Evolutionary conservation across 495 filamentous ascomycete genomes (phyloP), one percentile per base, ranked within the genome.

Genomic region (Saxispiralis lemnorum): DNA sequence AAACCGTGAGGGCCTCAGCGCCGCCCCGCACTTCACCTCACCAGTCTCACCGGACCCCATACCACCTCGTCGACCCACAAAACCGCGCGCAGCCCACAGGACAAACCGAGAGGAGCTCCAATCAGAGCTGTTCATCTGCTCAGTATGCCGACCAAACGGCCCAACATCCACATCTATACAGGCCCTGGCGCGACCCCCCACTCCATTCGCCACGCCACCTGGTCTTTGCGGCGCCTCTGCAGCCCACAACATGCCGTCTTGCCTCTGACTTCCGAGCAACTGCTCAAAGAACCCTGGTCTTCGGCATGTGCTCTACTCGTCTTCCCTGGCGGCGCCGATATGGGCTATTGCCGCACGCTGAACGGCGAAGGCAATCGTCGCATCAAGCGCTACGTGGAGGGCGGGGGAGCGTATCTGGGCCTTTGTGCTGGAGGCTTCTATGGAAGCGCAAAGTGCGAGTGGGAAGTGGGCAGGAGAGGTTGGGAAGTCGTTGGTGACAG

Each of bases 341-440:
- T 93, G 34, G 83, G 79, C 24, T 97, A 95, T 62, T 93, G 86
- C 55, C 76, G 81, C 4, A 76, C 72, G 10, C 70, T 97, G 34
- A 89, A 96, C 59, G 89, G 89, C 28, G 65, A 75, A 44, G 89
- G 89, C 12, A 97, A 95, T 57, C 69, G 79, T 31, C 70, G 67
- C 42, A 95, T 97, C 57, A 64, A 66, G 14, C 77, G 86, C 46
- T 97, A 79, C 57, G 83, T 97, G 36, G 78, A 79, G 41, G 63
- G 73, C n/a, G 89, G 89, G 10, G 89, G 89, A 4, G 61, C 66
- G 1, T 97, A 88, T 56, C 67, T 96, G 16, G 92, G 89, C 4
- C 76, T 97, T 48, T 97, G 89, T 55, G 92, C 92, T 31, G 89
- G 89, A 10, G 89, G 82, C 5, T 97, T 96, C 61, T 97, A 94